Base-by-base conservation (phyloP, 1,139 yeast genomes). In the Magnusiomyces clavatus region DNA sequence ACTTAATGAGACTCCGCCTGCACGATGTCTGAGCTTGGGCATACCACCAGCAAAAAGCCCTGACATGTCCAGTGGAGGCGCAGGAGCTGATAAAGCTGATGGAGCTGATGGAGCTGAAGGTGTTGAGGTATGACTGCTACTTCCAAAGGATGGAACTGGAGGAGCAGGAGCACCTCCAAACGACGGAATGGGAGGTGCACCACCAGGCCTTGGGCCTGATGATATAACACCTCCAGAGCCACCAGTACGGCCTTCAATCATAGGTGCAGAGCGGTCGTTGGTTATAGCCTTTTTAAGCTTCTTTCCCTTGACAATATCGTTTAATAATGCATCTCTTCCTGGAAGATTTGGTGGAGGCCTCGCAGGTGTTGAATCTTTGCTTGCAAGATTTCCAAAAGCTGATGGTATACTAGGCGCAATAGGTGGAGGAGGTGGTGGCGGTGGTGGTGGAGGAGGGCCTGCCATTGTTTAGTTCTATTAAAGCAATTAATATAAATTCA, bases 41-140 rank as follows among this genome's bases (percentile, higher is more conserved):
- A 88, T 77, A 1, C 96, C 96, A 11, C 87, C 89, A 8, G 96
- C 94, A 66, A 87, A 82, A 14, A 87, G 77, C 54, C 85, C 92
- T 20, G 90, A 95, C 57, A 87, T 68, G 12, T 51, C 48, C 2
- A 31, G 46, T n/a, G 67, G 52, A 13, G 56, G 48, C 34, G 51
- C 50, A 14, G 38, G 55, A 36, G 46, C 51, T 36, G 51, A 50
- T 41, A 54, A 49, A 14, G 51, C 51, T n/a, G n/a, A n/a, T 24
- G 52, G 45, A 24, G 53, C 46, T 2, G 67, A 49, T 8, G 56
- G 48, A 38, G 48, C 49, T 17, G 29, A 55, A 29, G 46, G 50
- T 37, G 47, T 51, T 43, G 51, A 51, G 13, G 51, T 47, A 17
- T 49, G 43, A 43, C 37, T 57, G 17, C 46, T 45, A 43, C 47